Evolutionary conservation across 495 filamentous ascomycete genomes (phyloP).

Genomic region (Lindgomyces ingoldianus): DNA sequence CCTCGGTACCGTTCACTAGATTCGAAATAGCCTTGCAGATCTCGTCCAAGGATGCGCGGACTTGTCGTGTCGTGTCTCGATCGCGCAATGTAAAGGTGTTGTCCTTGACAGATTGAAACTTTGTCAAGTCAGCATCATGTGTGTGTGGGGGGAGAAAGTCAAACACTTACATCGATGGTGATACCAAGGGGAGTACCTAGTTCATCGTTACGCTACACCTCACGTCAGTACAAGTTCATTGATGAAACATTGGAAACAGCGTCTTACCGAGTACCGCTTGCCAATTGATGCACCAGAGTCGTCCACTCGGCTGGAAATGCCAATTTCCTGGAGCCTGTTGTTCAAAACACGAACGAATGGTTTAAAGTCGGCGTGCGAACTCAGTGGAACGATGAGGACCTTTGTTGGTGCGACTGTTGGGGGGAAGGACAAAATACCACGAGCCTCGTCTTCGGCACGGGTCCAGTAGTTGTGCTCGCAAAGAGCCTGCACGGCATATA

Average conservation of each 20-base stretch:
- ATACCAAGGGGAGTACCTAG: slow-evolving; percentile 62
- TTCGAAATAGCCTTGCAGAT: slow-evolving; percentile 63
- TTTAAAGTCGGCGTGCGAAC: slow-evolving; percentile 59
- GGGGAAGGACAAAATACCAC: slow-evolving; percentile 70
- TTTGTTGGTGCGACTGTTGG: slow-evolving; percentile 68
- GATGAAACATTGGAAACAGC: slow-evolving; percentile 40
- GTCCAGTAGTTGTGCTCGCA: slow-evolving; percentile 82
- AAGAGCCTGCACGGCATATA: slow-evolving; percentile 41
- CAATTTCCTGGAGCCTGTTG: slow-evolving; percentile 60
- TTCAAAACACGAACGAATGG: slow-evolving; percentile 56
- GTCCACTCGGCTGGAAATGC: slow-evolving; percentile 65
- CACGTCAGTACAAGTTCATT: slow-evolving; percentile 57
- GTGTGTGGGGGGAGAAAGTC: slow-evolving; percentile 59
- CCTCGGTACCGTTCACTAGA: slow-evolving; percentile 62
- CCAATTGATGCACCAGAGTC: slow-evolving; percentile 68
- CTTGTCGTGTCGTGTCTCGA: slow-evolving; percentile 61
- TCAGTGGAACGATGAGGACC: slow-evolving; percentile 68
- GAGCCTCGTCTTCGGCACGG: slow-evolving; percentile 61
- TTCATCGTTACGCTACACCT: slow-evolving; percentile 32
- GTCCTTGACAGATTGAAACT: slow-evolving; percentile 71
- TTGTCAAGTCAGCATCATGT: slow-evolving; percentile 52
- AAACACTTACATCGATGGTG: slow-evolving; percentile 61
- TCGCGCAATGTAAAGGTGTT: slow-evolving; percentile 68
- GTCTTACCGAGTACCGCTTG: slow-evolving; percentile 52
- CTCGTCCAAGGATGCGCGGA: slow-evolving; percentile 65